These are phyloP conservation scores for Suillus bovinus DNA, from an alignment of 768 basidiomycete genomes.

Conservation along the genomic window DNA sequence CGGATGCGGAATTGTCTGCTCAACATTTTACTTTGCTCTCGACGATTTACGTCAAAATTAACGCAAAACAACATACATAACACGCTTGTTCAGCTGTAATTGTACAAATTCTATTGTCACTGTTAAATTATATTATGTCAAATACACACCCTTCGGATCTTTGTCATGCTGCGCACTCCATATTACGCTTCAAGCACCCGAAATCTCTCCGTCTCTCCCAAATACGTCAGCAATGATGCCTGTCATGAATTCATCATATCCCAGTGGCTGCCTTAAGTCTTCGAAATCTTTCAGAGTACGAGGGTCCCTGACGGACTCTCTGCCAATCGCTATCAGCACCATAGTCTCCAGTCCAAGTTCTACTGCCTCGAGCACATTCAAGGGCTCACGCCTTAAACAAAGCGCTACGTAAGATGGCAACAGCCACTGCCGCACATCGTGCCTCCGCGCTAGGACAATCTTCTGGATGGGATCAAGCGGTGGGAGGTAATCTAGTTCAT, in stretches of 20 bases:
- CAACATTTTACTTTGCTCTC: neutral
- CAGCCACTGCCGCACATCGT: conserved; percentile 41
- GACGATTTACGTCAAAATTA: neutral
- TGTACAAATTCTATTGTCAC: conserved; percentile 1
- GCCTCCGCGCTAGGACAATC: conserved; percentile 40
- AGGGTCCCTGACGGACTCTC: conserved; percentile 19
- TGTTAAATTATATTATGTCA: neutral
- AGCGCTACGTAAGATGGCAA: conserved; percentile 38
- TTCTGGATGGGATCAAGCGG: conserved; percentile 34
- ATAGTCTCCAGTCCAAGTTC: conserved; percentile 33
- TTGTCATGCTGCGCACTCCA: neutral
- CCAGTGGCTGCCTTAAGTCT: neutral
- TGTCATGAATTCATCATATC: conserved; percentile 8
- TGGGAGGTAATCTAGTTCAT: conserved; percentile 24
- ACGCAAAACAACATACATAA: neutral
- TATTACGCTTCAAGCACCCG: neutral
- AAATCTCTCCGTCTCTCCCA: neutral
- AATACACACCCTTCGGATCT: neutral
- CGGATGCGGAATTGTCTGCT: neutral
- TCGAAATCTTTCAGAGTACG: conserved; percentile 5
- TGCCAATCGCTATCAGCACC: conserved; percentile 24
- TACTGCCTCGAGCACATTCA: conserved; percentile 36
- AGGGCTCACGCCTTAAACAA: conserved; percentile 33
- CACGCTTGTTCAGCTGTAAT: conserved; percentile 1
- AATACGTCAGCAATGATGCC: conserved; percentile 6